These are phyloP conservation scores for Silene coronaria DNA, from an alignment of 179 eudicot species.

Conservation along the genomic window DNA sequence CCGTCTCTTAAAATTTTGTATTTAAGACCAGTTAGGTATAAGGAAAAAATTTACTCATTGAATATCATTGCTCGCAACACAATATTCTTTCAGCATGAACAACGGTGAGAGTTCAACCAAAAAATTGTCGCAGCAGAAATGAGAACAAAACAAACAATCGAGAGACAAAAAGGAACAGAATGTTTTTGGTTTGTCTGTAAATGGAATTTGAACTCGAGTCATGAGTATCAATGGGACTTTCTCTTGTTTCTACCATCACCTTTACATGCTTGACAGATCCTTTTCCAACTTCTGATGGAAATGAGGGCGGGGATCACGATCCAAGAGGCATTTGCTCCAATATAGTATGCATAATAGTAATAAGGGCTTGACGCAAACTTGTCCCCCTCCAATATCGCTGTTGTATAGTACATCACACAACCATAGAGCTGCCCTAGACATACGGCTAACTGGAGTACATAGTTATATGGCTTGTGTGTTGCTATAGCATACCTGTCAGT, in stretches of 20 bases:
- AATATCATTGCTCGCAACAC: not conserved
- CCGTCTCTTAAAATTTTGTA: too few relatives aligned
- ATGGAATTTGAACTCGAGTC: not conserved
- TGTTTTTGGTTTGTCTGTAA: not conserved
- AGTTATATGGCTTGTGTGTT: conserved; percentile 59
- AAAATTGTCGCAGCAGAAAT: not conserved
- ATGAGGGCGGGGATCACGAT: conserved; percentile 62
- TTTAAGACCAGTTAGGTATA: too few relatives aligned
- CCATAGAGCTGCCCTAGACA: conserved; percentile 88
- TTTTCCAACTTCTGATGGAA: conserved; percentile 66
- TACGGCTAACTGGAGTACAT: conserved; percentile 66
- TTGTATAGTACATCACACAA: conserved; percentile 57
- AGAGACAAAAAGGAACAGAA: not conserved
- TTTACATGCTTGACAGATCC: conserved; percentile 49
- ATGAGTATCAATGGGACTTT: conserved; percentile 34
- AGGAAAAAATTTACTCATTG: too few relatives aligned
- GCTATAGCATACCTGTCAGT: conserved; percentile 79
- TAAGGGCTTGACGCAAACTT: conserved; percentile 46
- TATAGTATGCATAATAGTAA: conserved; percentile 66
- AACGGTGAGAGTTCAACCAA: not conserved
- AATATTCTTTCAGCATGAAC: conserved; percentile 2
- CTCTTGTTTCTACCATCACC: conserved; percentile 43
- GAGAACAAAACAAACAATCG: not conserved
- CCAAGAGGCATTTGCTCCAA: conserved; percentile 66
- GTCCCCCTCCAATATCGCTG: conserved; percentile 74